Percentiles rank a stretch among this genome's conserved stretches.
phyloP scores from a whole-genome alignment of 2,329 filamentous ascomycete species.

The Trichophyton schoenleinii region DNA sequence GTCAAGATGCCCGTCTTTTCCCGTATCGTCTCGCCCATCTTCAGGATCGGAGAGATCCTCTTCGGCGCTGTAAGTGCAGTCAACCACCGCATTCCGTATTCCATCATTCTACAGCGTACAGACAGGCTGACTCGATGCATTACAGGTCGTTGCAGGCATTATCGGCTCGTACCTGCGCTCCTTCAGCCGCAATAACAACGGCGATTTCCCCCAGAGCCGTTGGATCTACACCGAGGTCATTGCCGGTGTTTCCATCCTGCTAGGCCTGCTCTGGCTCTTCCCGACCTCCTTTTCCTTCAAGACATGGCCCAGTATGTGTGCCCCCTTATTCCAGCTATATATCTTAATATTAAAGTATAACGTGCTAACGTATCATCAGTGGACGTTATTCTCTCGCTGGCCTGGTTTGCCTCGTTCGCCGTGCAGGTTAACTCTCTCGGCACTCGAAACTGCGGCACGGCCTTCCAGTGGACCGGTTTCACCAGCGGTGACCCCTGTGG shows the following conservation, averaged over 20 bases:
- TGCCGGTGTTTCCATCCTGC: slow-evolving; percentile 54
- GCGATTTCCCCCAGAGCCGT: slow-evolving; percentile 45
- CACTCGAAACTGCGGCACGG: slow-evolving; percentile 40
- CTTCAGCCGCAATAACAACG: slow-evolving; percentile 29
- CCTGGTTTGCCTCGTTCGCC: slow-evolving; percentile 60
- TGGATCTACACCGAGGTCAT: slow-evolving; percentile 66
- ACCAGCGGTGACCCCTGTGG: slow-evolving; percentile 43
- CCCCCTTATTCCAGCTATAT: not conserved
- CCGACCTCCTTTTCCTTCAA: slow-evolving; percentile 57
- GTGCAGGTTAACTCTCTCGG: slow-evolving; percentile 48
- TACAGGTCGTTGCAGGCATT: slow-evolving; percentile 50
- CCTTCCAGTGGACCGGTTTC: slow-evolving; percentile 51
- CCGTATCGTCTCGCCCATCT: slow-evolving; percentile 43
- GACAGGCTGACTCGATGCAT: not conserved
- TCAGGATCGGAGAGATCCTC: slow-evolving; percentile 52
- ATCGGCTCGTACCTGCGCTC: slow-evolving; percentile 53
- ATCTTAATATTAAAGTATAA: not conserved
- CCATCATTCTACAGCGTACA: not conserved
- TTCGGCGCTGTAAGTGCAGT: slow-evolving; percentile 49
- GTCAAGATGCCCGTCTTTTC: slow-evolving; percentile 38
- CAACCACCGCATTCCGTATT: no score
- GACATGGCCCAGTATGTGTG: slow-evolving; percentile 46
- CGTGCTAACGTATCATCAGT: slow-evolving; percentile 22
- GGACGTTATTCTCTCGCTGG: slow-evolving; percentile 55
- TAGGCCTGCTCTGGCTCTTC: slow-evolving; percentile 59